phyloP scores from a whole-genome alignment of 1,139 yeast genomes.

The Lodderomyces metapsilosis region DNA sequence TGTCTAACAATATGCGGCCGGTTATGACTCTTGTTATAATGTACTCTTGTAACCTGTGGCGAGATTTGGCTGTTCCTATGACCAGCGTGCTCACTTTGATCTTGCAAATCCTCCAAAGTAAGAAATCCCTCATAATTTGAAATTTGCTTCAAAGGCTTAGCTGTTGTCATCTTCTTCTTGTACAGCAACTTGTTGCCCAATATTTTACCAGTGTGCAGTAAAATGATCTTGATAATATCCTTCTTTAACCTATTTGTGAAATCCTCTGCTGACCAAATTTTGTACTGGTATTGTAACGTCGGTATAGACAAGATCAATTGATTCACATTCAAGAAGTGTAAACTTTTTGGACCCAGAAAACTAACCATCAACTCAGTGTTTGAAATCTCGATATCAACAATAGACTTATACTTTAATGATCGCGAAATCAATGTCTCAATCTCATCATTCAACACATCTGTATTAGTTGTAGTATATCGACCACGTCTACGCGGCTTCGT shows the following conservation, averaged over 20 bases:
- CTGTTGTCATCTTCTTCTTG: constrained; percentile 22
- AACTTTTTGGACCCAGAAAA: constrained; percentile 71
- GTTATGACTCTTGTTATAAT: constrained; percentile 3
- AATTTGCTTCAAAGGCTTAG: constrained; percentile 46
- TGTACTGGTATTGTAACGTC: constrained; percentile 57
- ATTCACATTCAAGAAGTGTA: constrained; percentile 70
- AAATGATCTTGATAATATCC: constrained; percentile 64
- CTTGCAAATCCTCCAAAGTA: constrained; percentile 41
- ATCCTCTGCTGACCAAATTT: constrained; percentile 80
- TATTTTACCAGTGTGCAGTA: constrained; percentile 76
- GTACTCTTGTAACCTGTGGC: constrained; percentile 23
- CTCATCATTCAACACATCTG: constrained; percentile 16
- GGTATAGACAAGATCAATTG: constrained; percentile 67
- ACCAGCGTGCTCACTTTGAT: constrained; percentile 24
- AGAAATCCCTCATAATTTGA: constrained; percentile 38
- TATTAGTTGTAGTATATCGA: background rate
- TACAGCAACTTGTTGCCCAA: constrained; percentile 69
- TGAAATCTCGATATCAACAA: constrained; percentile 57
- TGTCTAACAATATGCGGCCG: constrained; percentile 3
- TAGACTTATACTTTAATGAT: constrained; percentile 65
- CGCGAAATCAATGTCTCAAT: constrained; percentile 32
- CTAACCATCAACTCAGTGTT: constrained; percentile 60
- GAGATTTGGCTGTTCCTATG: constrained; percentile 14
- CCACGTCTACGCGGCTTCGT: background rate
- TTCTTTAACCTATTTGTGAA: constrained; percentile 61